Base-by-base conservation (phyloP, 192 early-diverging fungal species). In the Podila verticillata region DNA sequence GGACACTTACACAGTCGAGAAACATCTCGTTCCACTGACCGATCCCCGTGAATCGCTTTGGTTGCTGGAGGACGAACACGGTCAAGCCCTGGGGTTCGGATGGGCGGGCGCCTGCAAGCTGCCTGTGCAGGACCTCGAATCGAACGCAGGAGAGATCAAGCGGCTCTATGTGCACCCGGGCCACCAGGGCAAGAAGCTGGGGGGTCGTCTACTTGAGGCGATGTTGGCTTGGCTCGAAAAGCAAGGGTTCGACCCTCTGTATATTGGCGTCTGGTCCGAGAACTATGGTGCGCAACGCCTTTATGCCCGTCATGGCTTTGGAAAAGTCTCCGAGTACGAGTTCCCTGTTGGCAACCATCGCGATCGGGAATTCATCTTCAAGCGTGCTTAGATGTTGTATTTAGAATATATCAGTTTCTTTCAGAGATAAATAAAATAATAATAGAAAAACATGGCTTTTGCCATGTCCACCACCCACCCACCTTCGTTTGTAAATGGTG, bases 261-360 rank as follows among this genome's bases (percentile, higher is more conserved):
- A 78, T 65, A 61, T 78, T 36, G 75, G 75, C 20, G 75, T 78
- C 49, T 78, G 75, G 75, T 78, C 75, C 28, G 68, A 67, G 64
- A 78, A 78, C 68, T 32, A 62, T 71, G 75, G 75, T 29, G 75
- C 68, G 7, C 75, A 78, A 10, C 75, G 75, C 36, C 28, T 78
- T 17, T 77, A 77, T 61, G 17, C 5, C 36, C 62, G 66, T 5
- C 57, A 77, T 61, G 74, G 74, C 9, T 77, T 77, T n/a, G 63
- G 60, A 5, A 59, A 70, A 26, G 2, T 70, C 6, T 48, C 28
- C 26, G 74, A 77, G 24, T 77, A 77, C 62, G 63, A 77, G 39
- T 77, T 77, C 32, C 4, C 32, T 1, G 67, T 77, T 7, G 67
- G 67, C 28, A 48, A 65, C 26, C 74, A 77, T 44, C 67, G 56